Evolutionary conservation across 106 monocot genomes (phyloP), one percentile per base, ranked within the genome.

Genomic region (Allium cepa): DNA sequence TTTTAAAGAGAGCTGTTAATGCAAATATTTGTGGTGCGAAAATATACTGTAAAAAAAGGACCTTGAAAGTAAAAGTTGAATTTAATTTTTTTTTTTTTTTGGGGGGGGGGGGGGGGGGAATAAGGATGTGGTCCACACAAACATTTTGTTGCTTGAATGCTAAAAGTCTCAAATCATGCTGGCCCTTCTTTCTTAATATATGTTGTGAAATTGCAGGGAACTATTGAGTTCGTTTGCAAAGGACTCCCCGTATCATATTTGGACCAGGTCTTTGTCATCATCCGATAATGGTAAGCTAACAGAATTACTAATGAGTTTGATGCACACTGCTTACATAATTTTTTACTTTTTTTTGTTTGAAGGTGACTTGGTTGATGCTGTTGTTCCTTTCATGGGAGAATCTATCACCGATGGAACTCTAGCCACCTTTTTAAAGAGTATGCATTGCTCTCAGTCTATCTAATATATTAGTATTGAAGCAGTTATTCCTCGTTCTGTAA

Each of bases 301-400:
- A 3, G 13, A 8, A 8, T 8, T 36, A 36, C 36, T 36, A 36
- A 5, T 63, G 62, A 64, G 53, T 15, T 7, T 64, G 9, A 16
- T 13, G 62, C 13, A 12, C 16, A 26, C 62, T 8, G 9, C 64
- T 64, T 22, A 22, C 8, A 64, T 49, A 12, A 2, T 3, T 7
- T 36, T 72, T 68, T 47, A n/a, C 58, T 7, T 28, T 70, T 69
- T 60, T 53, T 55, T 63, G 8, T 17, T 53, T 82, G 66, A 76
- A 89, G 96, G 84, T 83, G 84, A 97, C 62, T 45, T 75, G 9
- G 62, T 86, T 63, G 87, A 97, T 26, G 96, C 86, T 49, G 92
- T 97, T 50, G 96, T 97, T 16, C 96, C 96, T 47, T 84, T 77
- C 69, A 92, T 97, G 96, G 96, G 96, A 59, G 96, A 97, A 87